A percentile compares a stretch with the other conserved stretches of the same genome.
Conservation (phyloP, 352 stramenopile genomes). For the Phytophthora pinifolia region DNA sequence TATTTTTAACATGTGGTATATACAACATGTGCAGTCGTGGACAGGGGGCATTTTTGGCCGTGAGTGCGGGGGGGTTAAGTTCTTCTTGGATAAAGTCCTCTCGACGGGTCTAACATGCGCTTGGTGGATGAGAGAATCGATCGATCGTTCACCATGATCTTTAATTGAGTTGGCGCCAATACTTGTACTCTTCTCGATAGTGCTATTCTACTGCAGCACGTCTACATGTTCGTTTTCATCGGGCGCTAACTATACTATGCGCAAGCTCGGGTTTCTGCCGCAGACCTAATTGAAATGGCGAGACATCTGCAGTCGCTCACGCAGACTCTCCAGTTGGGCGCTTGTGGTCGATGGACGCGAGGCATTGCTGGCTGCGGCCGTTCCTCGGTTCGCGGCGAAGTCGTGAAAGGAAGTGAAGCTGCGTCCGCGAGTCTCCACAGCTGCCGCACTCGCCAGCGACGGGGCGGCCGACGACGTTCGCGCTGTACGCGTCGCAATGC, state of each 20-base stretch:
- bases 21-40: too few relatives aligned
- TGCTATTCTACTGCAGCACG: too few relatives aligned
- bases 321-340: slow-evolving; percentile 29
- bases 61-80: too few relatives aligned
- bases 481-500: slow-evolving; percentile 10
- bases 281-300: slow-evolving; percentile 30
- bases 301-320: slow-evolving; percentile 35
- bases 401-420: slow-evolving; percentile 57
- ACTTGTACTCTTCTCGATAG: not conserved
- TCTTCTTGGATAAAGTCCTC: too few relatives aligned
- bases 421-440: slow-evolving; percentile 30
- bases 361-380: slow-evolving; percentile 6
- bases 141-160: too few relatives aligned
- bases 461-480: slow-evolving; percentile 25
- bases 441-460: slow-evolving; percentile 8
- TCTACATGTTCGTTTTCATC: not conserved
- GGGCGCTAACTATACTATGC: slow-evolving; percentile 2
- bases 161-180: not conserved
- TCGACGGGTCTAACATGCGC: too few relatives aligned
- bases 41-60: too few relatives aligned
- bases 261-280: not conserved
- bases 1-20: too few relatives aligned
- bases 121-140: too few relatives aligned
- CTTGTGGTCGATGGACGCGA: slow-evolving; percentile 25
- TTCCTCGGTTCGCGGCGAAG: slow-evolving; percentile 32